Evolutionary conservation across 2,329 filamentous ascomycete genomes (phyloP).

Genomic region (Fusarium foetens): DNA sequence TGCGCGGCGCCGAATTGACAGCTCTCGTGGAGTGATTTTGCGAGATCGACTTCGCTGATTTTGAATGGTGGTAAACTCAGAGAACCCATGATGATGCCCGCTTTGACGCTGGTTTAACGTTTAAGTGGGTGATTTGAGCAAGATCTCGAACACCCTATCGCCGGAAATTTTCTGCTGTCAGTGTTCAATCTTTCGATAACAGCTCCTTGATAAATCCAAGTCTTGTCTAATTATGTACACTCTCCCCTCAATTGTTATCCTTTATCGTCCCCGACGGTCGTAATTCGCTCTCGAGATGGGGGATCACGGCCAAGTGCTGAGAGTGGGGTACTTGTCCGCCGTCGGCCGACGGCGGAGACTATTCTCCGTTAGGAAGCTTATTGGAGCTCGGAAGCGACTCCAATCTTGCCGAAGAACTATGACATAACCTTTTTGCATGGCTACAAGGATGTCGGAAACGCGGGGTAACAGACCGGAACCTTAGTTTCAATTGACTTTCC

Average conservation of each 20-base stretch:
- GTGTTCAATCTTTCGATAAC: accelerated
- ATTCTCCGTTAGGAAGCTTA: not conserved
- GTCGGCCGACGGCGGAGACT: conserved; percentile 4
- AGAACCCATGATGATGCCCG: not conserved
- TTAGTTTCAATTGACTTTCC: not conserved
- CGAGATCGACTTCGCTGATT: not conserved
- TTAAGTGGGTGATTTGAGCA: not conserved
- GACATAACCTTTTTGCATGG: not conserved
- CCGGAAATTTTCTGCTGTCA: accelerated
- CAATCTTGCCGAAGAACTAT: not conserved
- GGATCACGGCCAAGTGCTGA: not conserved
- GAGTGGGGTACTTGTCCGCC: not conserved
- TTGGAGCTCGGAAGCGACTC: not conserved
- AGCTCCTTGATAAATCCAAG: not conserved
- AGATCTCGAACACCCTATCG: accelerated
- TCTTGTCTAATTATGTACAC: not conserved
- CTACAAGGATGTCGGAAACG: not conserved
- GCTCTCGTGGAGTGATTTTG: conserved; percentile 1
- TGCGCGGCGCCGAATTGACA: conserved; percentile 11
- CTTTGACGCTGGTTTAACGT: too few relatives aligned
- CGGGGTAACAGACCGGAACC: not conserved
- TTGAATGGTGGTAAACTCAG: not conserved
- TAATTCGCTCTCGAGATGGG: not conserved
- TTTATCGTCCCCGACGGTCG: not conserved
- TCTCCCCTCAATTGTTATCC: not conserved